phyloP scores from a whole-genome alignment of 129 eudicot genomes.

The Mikania micrantha region DNA sequence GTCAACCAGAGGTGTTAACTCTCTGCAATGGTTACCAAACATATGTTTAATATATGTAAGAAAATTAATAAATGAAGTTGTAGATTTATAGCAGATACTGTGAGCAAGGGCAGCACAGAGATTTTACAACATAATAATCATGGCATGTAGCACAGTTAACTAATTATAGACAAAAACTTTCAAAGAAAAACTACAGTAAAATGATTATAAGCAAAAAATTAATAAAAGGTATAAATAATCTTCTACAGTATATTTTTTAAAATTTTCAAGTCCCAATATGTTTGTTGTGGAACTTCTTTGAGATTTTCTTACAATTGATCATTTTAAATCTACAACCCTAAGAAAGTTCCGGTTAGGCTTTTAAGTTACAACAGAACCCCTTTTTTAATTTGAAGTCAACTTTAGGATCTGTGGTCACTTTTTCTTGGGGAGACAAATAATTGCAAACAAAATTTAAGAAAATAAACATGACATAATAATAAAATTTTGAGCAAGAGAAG shows the following conservation, averaged over 20 bases:
- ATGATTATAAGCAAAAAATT: background rate
- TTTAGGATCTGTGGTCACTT: background rate
- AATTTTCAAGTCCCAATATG: background rate
- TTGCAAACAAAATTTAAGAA: background rate
- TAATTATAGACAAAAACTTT: background rate
- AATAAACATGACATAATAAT: background rate
- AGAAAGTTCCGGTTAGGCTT: background rate
- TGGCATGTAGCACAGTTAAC: background rate
- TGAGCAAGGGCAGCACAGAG: conserved; percentile 6
- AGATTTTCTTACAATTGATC: background rate
- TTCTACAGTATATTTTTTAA: background rate
- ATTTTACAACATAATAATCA: background rate
- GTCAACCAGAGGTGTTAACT: conserved; percentile 74
- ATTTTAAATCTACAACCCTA: background rate
- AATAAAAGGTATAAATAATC: background rate
- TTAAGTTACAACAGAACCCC: background rate
- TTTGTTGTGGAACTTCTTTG: background rate
- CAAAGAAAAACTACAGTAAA: background rate
- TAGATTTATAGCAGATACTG: background rate
- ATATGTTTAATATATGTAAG: background rate
- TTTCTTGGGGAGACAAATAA: background rate
- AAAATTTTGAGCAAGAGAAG: background rate
- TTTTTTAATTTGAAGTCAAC: background rate
- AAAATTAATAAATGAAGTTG: background rate
- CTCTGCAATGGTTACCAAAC: conserved; percentile 46